Evolutionary conservation across 345 rosid genomes (phyloP).

Genomic region (Erodium maritimum): DNA sequence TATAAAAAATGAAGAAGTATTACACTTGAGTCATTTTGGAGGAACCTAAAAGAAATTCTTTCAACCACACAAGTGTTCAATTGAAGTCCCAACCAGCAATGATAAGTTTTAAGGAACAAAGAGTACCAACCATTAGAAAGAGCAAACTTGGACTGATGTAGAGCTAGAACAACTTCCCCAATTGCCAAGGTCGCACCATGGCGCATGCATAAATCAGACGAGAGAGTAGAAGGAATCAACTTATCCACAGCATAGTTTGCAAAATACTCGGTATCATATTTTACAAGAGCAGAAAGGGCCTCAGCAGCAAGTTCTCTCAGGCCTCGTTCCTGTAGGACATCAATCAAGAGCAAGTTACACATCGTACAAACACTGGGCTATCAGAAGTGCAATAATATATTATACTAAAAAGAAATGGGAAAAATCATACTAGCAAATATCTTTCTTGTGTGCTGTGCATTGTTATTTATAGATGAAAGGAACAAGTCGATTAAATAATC

Average conservation of each 20-base stretch:
- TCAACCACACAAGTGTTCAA: too few relatives aligned
- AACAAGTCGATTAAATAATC: too few relatives aligned
- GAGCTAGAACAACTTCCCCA: constrained; percentile 73
- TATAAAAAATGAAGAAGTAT: too few relatives aligned
- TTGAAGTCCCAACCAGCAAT: too few relatives aligned
- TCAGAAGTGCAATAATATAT: too few relatives aligned
- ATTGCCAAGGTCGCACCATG: constrained; percentile 92
- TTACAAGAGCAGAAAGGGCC: constrained; percentile 85
- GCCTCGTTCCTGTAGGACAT: constrained; percentile 59
- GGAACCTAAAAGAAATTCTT: too few relatives aligned
- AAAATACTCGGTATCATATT: constrained; percentile 62
- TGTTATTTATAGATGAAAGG: too few relatives aligned
- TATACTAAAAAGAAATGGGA: too few relatives aligned
- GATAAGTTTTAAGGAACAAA: neutral
- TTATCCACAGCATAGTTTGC: constrained; percentile 53
- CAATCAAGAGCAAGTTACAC: constrained; percentile 4
- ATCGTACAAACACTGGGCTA: neutral
- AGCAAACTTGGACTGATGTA: constrained; percentile 41
- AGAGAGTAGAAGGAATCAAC: constrained; percentile 69
- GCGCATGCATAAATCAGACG: constrained; percentile 78
- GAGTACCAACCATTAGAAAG: constrained; percentile 57
- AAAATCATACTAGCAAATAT: too few relatives aligned
- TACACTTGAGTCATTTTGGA: too few relatives aligned
- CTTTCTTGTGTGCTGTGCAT: too few relatives aligned
- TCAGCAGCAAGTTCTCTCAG: constrained; percentile 84